Percentiles rank a stretch among this genome's conserved stretches.
phyloP scores from a whole-genome alignment of 225 moss, liverwort and hornwort species.

The Climacium dendroides region DNA sequence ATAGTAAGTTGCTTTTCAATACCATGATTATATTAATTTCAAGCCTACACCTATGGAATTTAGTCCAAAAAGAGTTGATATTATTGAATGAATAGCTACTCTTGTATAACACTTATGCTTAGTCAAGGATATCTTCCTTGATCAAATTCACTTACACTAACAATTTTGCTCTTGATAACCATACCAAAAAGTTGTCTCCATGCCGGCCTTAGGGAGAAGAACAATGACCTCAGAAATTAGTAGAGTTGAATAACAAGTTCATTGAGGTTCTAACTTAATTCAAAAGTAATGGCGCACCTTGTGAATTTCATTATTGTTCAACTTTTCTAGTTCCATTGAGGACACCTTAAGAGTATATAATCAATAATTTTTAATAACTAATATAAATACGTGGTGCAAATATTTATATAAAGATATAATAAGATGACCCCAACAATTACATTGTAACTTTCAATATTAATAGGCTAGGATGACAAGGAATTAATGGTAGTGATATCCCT shows the following conservation, averaged over 20 bases:
- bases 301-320: neutral
- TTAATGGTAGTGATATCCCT: neutral
- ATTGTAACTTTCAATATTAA: neutral
- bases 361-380: neutral
- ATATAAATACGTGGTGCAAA: neutral
- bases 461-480: neutral
- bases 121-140: neutral
- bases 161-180: accelerated
- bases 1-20: neutral
- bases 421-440: neutral
- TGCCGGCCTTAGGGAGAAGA: accelerated
- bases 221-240: neutral
- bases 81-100: accelerated
- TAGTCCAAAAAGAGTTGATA: neutral
- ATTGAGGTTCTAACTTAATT: neutral
- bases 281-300: neutral
- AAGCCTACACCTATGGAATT: neutral
- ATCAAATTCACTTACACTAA: neutral
- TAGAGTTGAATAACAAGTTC: neutral
- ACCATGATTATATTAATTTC: neutral
- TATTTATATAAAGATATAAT: neutral
- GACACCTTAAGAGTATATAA: neutral
- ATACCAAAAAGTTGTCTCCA: accelerated
- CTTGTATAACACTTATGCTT: neutral
- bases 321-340: neutral